Base-by-base conservation (phyloP, 1,284 basidiomycete genomes). In the Ceratobasidium sp. region DNA sequence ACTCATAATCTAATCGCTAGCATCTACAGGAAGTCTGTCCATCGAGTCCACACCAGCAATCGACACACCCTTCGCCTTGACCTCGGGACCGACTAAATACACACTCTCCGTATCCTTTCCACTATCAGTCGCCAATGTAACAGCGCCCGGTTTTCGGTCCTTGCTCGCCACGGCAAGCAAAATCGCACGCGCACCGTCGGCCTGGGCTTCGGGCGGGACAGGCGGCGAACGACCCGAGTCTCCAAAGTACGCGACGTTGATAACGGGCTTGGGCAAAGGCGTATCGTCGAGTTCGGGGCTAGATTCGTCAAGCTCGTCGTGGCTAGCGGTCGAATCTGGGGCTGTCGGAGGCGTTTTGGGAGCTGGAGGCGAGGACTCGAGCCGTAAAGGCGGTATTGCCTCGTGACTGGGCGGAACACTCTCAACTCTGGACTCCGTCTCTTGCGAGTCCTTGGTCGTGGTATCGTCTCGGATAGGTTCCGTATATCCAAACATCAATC, bases 181-280 rank as follows among this genome's bases (percentile, higher is more conserved):
- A 32, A 68, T 68, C 25, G 44, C 46, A 32, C 32, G 66, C 32
- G 22, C 25, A 34, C 29, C 32, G 25, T 68, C 66, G 25, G 66
- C 66, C 29, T 68, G 66, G 25, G 51, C 66, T 54, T 68, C 46
- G 52, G 66, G 66, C 13, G 66, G 66, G 22, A 68, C 66, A 15
- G 66, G 65, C 22, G 65, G 43, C 17, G 65, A 67, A 25, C 66
- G 66, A 22, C 66, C 66, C 32, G 66, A 68, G 49, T 68, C 66
- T n/a, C 66, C 66, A 54, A 68, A 51, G 40, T 68, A 68, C 7
- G 66, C 66, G 3, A 54, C 66, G 49, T 68, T 68, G 13, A 68
- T 29, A 13, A 68, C 15, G 34, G 66, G 66, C 17, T 68, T 68
- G 34, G 46, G 66, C 13, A 54, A 7, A 17, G 40, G 46, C 11